Conservation (phyloP, 495 filamentous ascomycete genomes). For the Parmelia sp. region DNA sequence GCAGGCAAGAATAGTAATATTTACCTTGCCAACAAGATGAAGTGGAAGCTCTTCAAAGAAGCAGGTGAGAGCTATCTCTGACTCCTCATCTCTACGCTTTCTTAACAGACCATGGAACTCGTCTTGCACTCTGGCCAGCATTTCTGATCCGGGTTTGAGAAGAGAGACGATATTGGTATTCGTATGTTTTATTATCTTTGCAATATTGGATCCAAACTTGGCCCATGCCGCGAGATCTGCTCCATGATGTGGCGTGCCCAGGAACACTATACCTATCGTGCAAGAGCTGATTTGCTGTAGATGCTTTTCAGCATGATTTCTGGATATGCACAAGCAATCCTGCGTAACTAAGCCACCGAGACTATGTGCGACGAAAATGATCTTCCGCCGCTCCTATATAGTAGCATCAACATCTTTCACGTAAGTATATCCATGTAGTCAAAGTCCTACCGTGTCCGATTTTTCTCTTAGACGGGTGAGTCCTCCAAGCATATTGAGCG, state of each 20-base stretch:
- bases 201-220: not conserved
- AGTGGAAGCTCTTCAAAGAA: conserved; percentile 8
- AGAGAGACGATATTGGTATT: conserved; percentile 6
- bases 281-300: conserved; percentile 27
- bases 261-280: conserved; percentile 35
- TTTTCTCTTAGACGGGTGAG: not conserved
- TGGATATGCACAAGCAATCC: conserved; percentile 18
- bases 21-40: not conserved
- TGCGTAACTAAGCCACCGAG: conserved; percentile 34
- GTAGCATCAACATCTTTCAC: not conserved
- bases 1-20: not conserved
- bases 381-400: not conserved
- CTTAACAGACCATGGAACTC: not conserved
- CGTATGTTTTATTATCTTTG: not conserved
- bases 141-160: conserved; percentile 8
- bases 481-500: conserved; percentile 27
- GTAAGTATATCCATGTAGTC: not conserved
- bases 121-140: conserved; percentile 2
- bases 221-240: conserved; percentile 34
- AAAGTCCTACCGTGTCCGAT: not conserved
- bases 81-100: not conserved
- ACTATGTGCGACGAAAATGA: conserved; percentile 32
- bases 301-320: conserved; percentile 16
- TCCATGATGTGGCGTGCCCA: conserved; percentile 39
- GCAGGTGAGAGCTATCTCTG: not conserved